phyloP scores from a whole-genome alignment of 257 asterid species.

The Solanum peruvianum region DNA sequence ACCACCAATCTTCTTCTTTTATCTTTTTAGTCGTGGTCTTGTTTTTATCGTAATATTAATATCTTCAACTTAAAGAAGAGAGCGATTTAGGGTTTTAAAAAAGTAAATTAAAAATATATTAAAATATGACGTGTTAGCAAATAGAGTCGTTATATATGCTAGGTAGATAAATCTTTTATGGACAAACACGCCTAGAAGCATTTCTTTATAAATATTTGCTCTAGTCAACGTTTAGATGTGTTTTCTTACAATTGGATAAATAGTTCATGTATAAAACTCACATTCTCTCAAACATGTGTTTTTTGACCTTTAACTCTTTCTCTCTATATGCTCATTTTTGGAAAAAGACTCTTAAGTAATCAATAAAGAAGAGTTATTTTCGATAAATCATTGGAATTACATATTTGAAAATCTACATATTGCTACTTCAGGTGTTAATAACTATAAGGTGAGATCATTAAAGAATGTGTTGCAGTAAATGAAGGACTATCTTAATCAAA shows the following conservation, averaged over 20 bases:
- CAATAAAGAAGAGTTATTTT: no score
- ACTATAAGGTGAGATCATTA: background rate
- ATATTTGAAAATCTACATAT: background rate
- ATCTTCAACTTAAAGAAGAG: background rate
- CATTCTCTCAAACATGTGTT: background rate
- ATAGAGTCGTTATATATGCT: background rate
- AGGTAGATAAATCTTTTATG: background rate
- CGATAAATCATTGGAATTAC: background rate
- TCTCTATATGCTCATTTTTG: background rate
- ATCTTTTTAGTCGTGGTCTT: background rate
- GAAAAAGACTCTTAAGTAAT: background rate
- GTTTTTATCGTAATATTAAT: background rate
- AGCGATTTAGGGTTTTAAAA: background rate
- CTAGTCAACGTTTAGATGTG: background rate
- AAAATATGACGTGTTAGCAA: background rate
- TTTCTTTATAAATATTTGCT: background rate
- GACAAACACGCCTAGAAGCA: fast-evolving
- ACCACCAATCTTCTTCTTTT: background rate
- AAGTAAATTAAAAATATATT: background rate
- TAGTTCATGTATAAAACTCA: background rate
- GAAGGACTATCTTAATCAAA: fast-evolving
- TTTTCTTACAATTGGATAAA: background rate
- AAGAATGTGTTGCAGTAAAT: no score
- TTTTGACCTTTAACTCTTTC: background rate
- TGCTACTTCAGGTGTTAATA: background rate